These are phyloP conservation scores for Arbutus unedo DNA, from an alignment of 148 eudicot genomes.

Conservation along the genomic window DNA sequence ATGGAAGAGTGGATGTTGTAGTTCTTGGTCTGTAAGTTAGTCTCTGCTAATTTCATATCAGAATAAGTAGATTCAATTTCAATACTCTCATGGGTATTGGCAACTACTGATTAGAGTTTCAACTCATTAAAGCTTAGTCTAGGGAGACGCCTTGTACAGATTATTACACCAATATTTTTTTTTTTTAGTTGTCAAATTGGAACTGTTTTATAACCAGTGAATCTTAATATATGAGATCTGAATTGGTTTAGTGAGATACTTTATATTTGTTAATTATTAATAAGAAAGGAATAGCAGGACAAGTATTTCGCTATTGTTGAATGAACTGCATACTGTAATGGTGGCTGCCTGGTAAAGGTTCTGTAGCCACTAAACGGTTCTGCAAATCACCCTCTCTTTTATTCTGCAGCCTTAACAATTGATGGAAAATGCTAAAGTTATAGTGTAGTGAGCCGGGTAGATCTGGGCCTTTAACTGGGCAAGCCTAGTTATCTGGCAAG, in stretches of 20 bases:
- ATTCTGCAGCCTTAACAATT: not conserved
- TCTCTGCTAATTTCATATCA: not conserved
- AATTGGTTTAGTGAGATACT: not conserved
- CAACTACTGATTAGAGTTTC: not conserved
- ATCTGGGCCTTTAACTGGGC: no score
- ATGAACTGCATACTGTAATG: not conserved
- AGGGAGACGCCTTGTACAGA: not conserved
- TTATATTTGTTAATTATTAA: not conserved
- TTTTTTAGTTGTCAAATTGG: not conserved
- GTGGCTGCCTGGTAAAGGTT: not conserved
- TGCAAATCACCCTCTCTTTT: not conserved
- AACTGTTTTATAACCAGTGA: not conserved
- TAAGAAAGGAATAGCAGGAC: not conserved
- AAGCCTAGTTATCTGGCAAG: no score
- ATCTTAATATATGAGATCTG: not conserved
- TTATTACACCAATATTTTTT: not conserved
- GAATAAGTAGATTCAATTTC: conserved; percentile 1
- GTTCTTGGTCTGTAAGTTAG: not conserved
- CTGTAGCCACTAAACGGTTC: not conserved
- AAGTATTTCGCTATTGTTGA: not conserved
- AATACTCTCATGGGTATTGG: not conserved
- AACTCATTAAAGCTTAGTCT: not conserved
- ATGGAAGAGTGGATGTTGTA: conserved; percentile 8
- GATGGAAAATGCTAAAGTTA: not conserved
- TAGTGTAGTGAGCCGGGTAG: no score